These are phyloP conservation scores for Magnusiomyces fungicola DNA, from an alignment of 1,139 yeast genomes.

Conservation along the genomic window DNA sequence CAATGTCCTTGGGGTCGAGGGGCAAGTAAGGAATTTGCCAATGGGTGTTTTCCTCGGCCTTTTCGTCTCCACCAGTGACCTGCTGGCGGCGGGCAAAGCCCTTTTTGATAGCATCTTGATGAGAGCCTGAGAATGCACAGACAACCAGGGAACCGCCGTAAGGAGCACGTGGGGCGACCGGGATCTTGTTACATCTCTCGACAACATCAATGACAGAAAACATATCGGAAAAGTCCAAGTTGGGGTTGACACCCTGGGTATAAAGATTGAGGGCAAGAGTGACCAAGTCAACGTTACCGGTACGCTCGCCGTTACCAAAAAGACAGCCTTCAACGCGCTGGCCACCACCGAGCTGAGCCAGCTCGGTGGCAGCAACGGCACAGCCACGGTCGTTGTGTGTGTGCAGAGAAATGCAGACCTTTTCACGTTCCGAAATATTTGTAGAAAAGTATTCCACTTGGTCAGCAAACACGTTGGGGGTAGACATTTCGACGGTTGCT, in stretches of 20 bases:
- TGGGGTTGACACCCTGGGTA: conserved; percentile 87
- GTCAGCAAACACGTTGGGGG: conserved; percentile 94
- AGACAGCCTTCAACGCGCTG: conserved; percentile 97
- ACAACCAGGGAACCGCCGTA: conserved; percentile 96
- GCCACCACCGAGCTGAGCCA: conserved; percentile 92
- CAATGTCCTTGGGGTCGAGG: conserved; percentile 91
- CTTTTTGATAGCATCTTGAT: conserved; percentile 97
- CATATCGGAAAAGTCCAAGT: conserved; percentile 80
- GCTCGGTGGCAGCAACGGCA: conserved; percentile 96
- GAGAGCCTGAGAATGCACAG: conserved; percentile 94
- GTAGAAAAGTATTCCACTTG: conserved; percentile 87
- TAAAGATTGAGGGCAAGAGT: conserved; percentile 88
- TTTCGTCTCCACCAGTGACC: conserved; percentile 36
- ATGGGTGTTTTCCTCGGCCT: conserved; percentile 34
- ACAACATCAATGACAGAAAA: conserved; percentile 75
- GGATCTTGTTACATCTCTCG: conserved; percentile 92
- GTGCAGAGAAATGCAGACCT: conserved; percentile 81
- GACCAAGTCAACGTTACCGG: conserved; percentile 94
- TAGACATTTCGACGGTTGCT: conserved; percentile 94
- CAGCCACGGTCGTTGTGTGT: conserved; percentile 97
- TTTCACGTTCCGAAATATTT: conserved; percentile 74
- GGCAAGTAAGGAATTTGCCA: conserved; percentile 96
- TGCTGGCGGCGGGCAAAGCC: conserved; percentile 65
- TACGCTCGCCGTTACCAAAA: conserved; percentile 97
- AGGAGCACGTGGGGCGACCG: conserved; percentile 89